Percentiles rank a stretch among this genome's conserved stretches.
Evolutionary conservation across 371 early-diverging fungal genomes (phyloP).

Genomic region (Nematocida sp.): DNA sequence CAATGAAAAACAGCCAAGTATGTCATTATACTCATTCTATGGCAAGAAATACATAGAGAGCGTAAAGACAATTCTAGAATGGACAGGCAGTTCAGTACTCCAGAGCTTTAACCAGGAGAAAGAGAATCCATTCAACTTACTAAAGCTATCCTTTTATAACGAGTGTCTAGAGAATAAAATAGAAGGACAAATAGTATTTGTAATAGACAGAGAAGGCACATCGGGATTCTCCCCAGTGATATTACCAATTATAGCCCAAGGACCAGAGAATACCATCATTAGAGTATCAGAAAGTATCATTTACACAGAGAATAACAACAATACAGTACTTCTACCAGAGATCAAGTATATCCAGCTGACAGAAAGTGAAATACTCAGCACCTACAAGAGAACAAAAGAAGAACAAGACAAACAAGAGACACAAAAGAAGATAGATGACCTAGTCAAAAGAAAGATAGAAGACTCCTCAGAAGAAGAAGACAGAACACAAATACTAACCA

Average conservation of each 20-base stretch:
- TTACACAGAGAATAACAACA: background rate
- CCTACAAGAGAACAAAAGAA: slow-evolving; percentile 20
- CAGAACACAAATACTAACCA: slow-evolving; percentile 12
- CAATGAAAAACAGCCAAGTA: slow-evolving; percentile 65
- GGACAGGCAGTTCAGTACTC: slow-evolving; percentile 57
- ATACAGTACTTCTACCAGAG: background rate
- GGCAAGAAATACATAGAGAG: slow-evolving; percentile 58
- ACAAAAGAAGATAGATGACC: slow-evolving; percentile 40
- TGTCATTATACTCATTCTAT: slow-evolving; percentile 59
- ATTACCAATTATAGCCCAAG: slow-evolving; percentile 44
- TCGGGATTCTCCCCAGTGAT: slow-evolving; percentile 50
- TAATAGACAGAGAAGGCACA: slow-evolving; percentile 50
- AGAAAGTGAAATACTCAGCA: slow-evolving; percentile 16
- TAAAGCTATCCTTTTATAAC: slow-evolving; percentile 46
- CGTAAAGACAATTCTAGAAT: slow-evolving; percentile 64
- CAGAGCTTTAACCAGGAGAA: slow-evolving; percentile 57
- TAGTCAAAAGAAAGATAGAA: slow-evolving; percentile 38
- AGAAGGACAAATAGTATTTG: slow-evolving; percentile 51
- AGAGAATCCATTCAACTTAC: slow-evolving; percentile 61
- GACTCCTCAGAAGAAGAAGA: slow-evolving; percentile 43
- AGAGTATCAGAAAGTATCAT: slow-evolving; percentile 4
- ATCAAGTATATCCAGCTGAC: slow-evolving; percentile 38
- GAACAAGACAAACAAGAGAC: slow-evolving; percentile 44
- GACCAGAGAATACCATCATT: slow-evolving; percentile 48
- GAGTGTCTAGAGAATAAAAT: slow-evolving; percentile 23